These are phyloP conservation scores for Cryomyces minteri DNA, from an alignment of 495 filamentous ascomycete genomes.

Conservation along the genomic window DNA sequence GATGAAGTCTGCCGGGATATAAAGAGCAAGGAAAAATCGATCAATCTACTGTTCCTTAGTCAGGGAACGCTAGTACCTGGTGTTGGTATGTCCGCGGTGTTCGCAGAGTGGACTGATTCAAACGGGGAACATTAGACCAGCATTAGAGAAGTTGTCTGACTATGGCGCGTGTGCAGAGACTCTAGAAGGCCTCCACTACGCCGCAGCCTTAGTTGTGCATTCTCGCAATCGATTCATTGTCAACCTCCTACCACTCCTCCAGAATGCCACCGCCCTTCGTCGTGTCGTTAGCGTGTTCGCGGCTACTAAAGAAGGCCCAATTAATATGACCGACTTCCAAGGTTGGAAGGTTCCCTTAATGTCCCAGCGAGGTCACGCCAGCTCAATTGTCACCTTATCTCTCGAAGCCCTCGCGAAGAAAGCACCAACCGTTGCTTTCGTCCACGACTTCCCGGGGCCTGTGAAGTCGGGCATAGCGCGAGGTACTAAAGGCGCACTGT, in stretches of 20 bases:
- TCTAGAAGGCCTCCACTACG: constrained; percentile 11
- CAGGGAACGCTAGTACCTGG: constrained; percentile 1
- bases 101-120: not conserved
- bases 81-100: not conserved
- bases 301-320: constrained; percentile 31
- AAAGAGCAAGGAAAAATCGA: constrained; percentile 26
- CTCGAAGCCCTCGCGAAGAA: constrained; percentile 28
- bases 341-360: constrained; percentile 14
- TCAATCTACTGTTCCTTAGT: constrained; percentile 45
- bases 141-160: not conserved
- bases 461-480: constrained; percentile 17
- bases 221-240: constrained; percentile 16
- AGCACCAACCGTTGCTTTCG: constrained; percentile 33
- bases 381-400: constrained; percentile 30
- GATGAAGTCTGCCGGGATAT: constrained; percentile 34
- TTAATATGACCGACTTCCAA: constrained; percentile 30
- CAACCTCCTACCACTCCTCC: constrained; percentile 44
- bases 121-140: not conserved
- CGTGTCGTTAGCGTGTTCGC: constrained; percentile 41
- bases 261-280: constrained; percentile 4
- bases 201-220: constrained; percentile 5
- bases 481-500: not conserved
- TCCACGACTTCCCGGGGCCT: constrained; percentile 37
- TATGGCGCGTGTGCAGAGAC: constrained; percentile 6
- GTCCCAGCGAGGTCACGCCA: constrained; percentile 23